A percentile compares a stretch with the other conserved stretches of the same genome.
Evolutionary conservation across 768 basidiomycete species (phyloP).

Genomic region (Rhodotorula graminis): DNA sequence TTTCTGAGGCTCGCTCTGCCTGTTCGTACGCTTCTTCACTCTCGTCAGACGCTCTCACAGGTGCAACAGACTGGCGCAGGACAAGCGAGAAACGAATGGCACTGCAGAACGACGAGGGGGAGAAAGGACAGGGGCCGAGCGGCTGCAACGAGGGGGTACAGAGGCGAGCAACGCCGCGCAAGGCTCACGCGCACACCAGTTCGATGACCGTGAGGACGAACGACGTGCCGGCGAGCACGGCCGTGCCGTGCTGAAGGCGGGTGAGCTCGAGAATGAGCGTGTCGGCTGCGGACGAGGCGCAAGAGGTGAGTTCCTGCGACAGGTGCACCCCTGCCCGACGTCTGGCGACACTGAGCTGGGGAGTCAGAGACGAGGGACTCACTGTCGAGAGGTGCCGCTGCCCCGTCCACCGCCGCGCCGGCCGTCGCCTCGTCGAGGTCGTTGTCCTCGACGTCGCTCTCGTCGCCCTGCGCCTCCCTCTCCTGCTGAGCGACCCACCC

Average conservation of each 20-base stretch:
- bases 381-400: not conserved
- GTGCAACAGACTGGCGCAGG: too few species aligned
- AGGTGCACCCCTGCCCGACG: too few species aligned
- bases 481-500: not conserved
- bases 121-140: not conserved
- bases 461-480: not conserved
- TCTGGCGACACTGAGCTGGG: not conserved
- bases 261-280: constrained; percentile 1
- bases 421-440: not conserved
- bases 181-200: constrained; percentile 1
- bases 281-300: not conserved
- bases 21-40: too few species aligned
- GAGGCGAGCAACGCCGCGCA: not conserved
- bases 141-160: not conserved
- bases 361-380: not conserved
- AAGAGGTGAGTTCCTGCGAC: not conserved
- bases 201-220: not conserved
- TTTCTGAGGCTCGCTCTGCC: too few species aligned
- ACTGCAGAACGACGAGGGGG: not conserved
- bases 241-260: not conserved
- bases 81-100: too few species aligned
- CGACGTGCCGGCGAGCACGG: not conserved
- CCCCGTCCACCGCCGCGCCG: not conserved
- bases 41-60: too few species aligned
- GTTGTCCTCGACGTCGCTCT: not conserved